These are phyloP conservation scores for Malus hybrid DNA, from an alignment of 331 rosid species.

Conservation along the genomic window DNA sequence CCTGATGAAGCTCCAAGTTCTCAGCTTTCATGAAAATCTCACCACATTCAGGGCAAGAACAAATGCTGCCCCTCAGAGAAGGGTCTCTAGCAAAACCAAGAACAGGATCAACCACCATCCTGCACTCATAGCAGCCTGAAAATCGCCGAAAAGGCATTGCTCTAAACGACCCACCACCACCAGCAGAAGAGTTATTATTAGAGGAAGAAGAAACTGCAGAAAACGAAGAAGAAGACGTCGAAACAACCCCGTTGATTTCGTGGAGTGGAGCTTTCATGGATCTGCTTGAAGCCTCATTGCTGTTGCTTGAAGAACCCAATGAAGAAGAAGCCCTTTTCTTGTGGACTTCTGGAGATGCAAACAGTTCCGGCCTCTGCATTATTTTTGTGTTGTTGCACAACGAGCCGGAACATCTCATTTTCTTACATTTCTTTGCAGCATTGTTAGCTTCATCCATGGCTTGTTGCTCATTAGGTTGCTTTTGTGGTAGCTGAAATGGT, in stretches of 20 bases:
- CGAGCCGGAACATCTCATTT: constrained; percentile 86
- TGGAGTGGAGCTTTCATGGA: constrained; percentile 57
- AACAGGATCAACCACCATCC: constrained; percentile 86
- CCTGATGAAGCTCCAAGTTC: constrained; percentile 63
- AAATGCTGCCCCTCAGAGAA: constrained; percentile 59
- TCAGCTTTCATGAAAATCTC: constrained; percentile 77
- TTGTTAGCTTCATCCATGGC: constrained; percentile 35
- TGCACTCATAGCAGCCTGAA: constrained; percentile 81
- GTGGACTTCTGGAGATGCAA: constrained; percentile 39
- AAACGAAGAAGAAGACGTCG: constrained; percentile 46
- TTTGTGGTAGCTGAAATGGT: constrained; percentile 36
- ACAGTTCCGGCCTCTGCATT: constrained; percentile 53
- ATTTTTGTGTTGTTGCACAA: constrained; percentile 77
- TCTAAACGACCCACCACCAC: constrained; percentile 51
- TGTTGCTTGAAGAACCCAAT: constrained; percentile 14
- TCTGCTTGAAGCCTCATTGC: constrained; percentile 44
- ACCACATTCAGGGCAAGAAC: constrained; percentile 78
- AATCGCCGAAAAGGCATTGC: constrained; percentile 76
- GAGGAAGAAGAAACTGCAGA: constrained; percentile 36
- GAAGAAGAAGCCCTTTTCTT: constrained; percentile 43
- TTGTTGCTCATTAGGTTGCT: constrained; percentile 25
- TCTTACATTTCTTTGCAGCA: constrained; percentile 64
- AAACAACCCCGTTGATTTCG: constrained; percentile 45
- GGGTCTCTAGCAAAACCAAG: constrained; percentile 70
- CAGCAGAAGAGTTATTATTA: constrained; percentile 32